Percentiles rank a stretch among this genome's conserved stretches.
These are phyloP conservation scores for Cercospora beticola DNA, from an alignment of 2,329 filamentous ascomycete genomes.

Conservation along the genomic window DNA sequence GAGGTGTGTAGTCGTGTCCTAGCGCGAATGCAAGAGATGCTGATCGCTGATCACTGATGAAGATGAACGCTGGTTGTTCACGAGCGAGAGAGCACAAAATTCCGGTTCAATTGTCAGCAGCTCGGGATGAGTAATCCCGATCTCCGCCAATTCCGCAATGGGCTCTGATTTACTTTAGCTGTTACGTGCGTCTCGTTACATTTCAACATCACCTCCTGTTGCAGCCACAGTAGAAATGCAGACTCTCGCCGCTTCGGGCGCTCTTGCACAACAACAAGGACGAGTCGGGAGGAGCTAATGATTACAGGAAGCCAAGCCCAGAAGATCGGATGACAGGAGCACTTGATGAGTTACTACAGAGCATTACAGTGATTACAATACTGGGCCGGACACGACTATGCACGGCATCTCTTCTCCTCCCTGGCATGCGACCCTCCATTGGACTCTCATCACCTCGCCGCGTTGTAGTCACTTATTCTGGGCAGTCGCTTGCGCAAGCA, in stretches of 20 bases:
- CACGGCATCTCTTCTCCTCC: neutral
- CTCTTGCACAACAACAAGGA: neutral
- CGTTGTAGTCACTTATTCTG: neutral
- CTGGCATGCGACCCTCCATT: neutral
- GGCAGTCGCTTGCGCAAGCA: conserved; percentile 5
- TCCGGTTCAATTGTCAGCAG: neutral
- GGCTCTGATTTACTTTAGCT: neutral
- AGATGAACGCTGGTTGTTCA: neutral
- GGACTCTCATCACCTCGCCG: neutral
- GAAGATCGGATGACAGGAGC: neutral
- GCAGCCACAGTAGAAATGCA: neutral
- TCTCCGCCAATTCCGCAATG: neutral
- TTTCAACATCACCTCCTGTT: neutral
- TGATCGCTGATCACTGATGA: neutral
- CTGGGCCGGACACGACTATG: neutral
- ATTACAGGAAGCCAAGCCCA: neutral
- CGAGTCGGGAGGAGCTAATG: neutral
- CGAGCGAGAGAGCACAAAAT: neutral
- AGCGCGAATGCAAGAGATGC: neutral
- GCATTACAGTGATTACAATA: neutral
- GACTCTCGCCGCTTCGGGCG: no score
- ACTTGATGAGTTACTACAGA: neutral
- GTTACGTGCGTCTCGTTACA: neutral
- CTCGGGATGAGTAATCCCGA: neutral
- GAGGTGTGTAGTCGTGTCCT: neutral